Evolutionary conservation across 345 rosid species (phyloP).

Genomic region (Salix koriyanagi): DNA sequence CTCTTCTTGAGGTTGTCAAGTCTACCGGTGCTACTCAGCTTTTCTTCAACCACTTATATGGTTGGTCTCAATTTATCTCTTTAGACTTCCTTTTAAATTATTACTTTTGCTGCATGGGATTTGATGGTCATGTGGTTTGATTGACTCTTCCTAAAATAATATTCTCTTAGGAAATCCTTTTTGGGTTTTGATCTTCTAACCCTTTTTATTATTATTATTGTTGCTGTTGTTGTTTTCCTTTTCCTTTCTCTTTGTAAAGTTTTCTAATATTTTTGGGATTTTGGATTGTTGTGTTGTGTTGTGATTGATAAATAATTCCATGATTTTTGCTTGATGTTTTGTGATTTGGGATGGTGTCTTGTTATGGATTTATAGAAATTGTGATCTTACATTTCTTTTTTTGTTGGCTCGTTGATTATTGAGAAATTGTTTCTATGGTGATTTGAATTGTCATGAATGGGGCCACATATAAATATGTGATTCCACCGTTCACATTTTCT

Average conservation of each 20-base stretch:
- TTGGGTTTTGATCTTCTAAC: neutral
- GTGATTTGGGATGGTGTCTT: neutral
- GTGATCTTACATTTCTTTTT: neutral
- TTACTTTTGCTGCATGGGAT: conserved; percentile 4
- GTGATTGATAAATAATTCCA: neutral
- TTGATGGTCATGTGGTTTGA: conserved; percentile 16
- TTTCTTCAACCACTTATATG: conserved; percentile 97
- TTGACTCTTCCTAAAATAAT: conserved; percentile 13
- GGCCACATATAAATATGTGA: neutral
- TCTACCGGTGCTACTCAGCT: conserved; percentile 90
- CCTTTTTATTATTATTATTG: neutral
- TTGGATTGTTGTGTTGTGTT: neutral
- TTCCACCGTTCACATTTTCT: neutral
- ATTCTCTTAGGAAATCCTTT: neutral
- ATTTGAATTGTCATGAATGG: neutral
- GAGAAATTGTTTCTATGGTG: neutral
- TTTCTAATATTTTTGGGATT: neutral
- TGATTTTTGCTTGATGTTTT: neutral
- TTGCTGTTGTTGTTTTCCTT: neutral
- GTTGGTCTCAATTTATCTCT: conserved; percentile 37
- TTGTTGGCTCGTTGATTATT: conserved; percentile 1
- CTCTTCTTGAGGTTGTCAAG: conserved; percentile 75
- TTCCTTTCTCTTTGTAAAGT: neutral
- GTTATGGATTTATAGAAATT: neutral
- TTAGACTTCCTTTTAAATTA: neutral